These are phyloP conservation scores for Paradendryphiella salina DNA, from an alignment of 2,329 filamentous ascomycete species.

Conservation along the genomic window DNA sequence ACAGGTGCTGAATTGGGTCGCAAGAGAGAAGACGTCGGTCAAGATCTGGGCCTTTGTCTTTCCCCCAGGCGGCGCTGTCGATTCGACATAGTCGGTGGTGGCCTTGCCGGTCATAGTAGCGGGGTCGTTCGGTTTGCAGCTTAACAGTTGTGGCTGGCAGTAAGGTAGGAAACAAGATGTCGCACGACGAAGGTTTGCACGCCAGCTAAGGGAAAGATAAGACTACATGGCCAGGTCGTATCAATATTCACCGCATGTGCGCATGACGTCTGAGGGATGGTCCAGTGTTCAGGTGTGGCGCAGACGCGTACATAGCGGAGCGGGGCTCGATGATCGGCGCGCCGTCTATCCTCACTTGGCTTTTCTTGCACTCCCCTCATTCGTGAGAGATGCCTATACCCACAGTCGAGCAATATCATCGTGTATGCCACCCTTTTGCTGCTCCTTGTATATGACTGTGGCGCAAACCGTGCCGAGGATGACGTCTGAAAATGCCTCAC, in stretches of 20 bases:
- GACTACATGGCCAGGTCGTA: slow-evolving; percentile 7
- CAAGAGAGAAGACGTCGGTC: slow-evolving; percentile 49
- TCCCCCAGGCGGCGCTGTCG: slow-evolving; percentile 16
- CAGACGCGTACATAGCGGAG: slow-evolving; percentile 29
- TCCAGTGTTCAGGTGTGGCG: slow-evolving; percentile 30
- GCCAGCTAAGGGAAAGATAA: slow-evolving; percentile 4
- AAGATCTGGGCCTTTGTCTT: slow-evolving; percentile 43
- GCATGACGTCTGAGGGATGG: slow-evolving; percentile 36
- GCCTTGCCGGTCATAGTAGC: slow-evolving; percentile 28
- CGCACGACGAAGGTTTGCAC: neutral
- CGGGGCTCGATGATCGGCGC: slow-evolving; percentile 28
- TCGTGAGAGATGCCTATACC: slow-evolving; percentile 13
- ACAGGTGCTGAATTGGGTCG: slow-evolving; percentile 53
- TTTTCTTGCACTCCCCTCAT: slow-evolving; percentile 19
- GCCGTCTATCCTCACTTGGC: slow-evolving; percentile 10
- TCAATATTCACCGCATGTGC: slow-evolving; percentile 25
- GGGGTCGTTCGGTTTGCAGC: slow-evolving; percentile 17
- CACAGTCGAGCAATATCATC: slow-evolving; percentile 16
- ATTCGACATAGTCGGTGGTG: slow-evolving; percentile 23
- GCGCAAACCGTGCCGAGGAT: neutral
- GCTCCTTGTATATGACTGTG: neutral
- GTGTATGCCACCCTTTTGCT: slow-evolving; percentile 10
- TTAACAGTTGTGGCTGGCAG: neutral
- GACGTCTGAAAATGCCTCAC: neutral
- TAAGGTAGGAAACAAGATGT: neutral